These are phyloP conservation scores for Ophidiomyces ophidiicola DNA, from an alignment of 2,329 filamentous ascomycete species.

Conservation along the genomic window DNA sequence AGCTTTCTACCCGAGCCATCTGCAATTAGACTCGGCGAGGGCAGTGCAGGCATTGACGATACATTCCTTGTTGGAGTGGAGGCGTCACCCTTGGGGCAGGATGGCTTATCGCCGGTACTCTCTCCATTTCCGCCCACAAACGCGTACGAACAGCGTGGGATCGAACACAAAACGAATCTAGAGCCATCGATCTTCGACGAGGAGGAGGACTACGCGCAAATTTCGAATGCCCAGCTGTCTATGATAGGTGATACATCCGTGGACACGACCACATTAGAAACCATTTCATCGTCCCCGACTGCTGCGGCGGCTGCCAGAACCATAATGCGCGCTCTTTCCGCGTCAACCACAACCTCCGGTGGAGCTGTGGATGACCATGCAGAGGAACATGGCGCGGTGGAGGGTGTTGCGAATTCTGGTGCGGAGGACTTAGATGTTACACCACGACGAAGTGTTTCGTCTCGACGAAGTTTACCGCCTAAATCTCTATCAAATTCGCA, in stretches of 20 bases:
- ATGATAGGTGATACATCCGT: conserved; percentile 8
- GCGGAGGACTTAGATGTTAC: conserved; percentile 13
- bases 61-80: conserved; percentile 33
- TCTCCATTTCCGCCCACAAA: conserved; percentile 17
- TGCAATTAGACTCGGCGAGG: conserved; percentile 27
- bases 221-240: conserved; percentile 11
- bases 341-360: conserved; percentile 2
- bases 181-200: conserved; percentile 12
- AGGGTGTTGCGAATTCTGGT: background rate
- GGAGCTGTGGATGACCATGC: background rate
- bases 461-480: conserved; percentile 2
- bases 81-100: conserved; percentile 16
- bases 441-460: conserved; percentile 9
- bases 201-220: conserved; percentile 12
- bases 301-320: conserved; percentile 34
- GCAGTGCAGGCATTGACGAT: conserved; percentile 28
- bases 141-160: conserved; percentile 22
- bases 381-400: conserved; percentile 1
- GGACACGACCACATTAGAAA: conserved; percentile 30
- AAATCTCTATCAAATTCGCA: conserved; percentile 6
- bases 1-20: conserved; percentile 49
- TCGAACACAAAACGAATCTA: conserved; percentile 11
- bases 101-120: conserved; percentile 16
- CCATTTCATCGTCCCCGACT: conserved; percentile 35
- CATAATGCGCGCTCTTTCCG: conserved; percentile 29